phyloP scores from a whole-genome alignment of 1,284 basidiomycete species.

The Polyporus tsugae region DNA sequence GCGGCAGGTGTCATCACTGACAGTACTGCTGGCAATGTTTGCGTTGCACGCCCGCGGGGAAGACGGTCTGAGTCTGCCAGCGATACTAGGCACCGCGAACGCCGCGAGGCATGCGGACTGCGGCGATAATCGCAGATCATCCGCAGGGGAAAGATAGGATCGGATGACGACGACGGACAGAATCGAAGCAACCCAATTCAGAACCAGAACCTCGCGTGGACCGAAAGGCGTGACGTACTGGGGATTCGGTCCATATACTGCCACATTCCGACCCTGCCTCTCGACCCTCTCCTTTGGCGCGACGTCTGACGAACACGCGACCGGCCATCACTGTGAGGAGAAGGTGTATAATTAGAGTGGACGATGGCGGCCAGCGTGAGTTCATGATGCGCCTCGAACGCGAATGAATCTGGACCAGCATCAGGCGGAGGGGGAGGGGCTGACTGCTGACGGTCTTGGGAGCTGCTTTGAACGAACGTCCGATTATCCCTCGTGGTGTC shows the following conservation, averaged over 20 bases:
- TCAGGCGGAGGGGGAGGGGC: too few species aligned
- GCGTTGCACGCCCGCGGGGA: not conserved
- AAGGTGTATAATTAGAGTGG: not conserved
- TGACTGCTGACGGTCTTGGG: too few species aligned
- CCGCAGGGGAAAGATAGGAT: not conserved
- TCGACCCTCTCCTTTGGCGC: not conserved
- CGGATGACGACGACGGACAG: not conserved
- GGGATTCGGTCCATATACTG: not conserved
- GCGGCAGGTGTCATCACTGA: not conserved
- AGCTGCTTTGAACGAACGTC: too few species aligned
- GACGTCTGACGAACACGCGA: not conserved
- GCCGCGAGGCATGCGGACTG: not conserved
- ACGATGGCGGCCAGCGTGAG: not conserved
- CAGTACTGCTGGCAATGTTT: not conserved
- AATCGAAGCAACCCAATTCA: not conserved
- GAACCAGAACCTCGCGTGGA: not conserved
- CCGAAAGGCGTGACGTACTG: not conserved
- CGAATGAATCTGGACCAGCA: too few species aligned
- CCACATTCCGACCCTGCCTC: not conserved
- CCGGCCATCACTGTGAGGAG: not conserved
- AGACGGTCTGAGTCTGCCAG: not conserved
- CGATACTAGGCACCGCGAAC: not conserved
- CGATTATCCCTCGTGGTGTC: too few species aligned
- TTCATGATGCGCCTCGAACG: too few species aligned
- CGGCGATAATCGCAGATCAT: slow-evolving; percentile 5